Evolutionary conservation across 2,329 filamentous ascomycete species (phyloP).

Genomic region (Niveomyces coronatus): DNA sequence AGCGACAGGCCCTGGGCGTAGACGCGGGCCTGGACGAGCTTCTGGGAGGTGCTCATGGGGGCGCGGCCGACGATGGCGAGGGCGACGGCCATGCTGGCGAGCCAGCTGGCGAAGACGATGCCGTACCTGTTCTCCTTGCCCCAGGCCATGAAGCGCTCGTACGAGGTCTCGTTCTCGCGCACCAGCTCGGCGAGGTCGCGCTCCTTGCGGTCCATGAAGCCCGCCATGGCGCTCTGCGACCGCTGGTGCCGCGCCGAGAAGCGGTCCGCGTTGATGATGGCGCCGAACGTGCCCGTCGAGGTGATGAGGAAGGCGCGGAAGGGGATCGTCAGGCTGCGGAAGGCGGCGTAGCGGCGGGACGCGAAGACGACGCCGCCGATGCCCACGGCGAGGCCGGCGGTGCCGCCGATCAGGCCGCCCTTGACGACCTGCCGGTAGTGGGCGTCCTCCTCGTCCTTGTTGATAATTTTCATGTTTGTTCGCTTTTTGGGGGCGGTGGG

Average conservation of each 20-base stretch:
- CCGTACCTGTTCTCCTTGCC: slow-evolving; percentile 73
- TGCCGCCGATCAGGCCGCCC: slow-evolving; percentile 66
- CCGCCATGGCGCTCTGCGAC: slow-evolving; percentile 53
- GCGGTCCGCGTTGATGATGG: slow-evolving; percentile 83
- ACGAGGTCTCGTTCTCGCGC: slow-evolving; percentile 43
- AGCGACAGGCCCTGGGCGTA: slow-evolving; percentile 87
- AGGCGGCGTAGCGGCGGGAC: slow-evolving; percentile 60
- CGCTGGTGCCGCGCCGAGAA: slow-evolving; percentile 54
- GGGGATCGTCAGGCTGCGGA: slow-evolving; percentile 74
- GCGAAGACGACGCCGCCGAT: slow-evolving; percentile 57
- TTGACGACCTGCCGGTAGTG: slow-evolving; percentile 76
- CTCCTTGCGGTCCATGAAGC: slow-evolving; percentile 55
- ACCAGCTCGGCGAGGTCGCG: slow-evolving; percentile 44
- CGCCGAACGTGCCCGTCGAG: slow-evolving; percentile 70
- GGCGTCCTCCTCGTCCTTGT: slow-evolving; percentile 79
- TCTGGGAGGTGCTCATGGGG: slow-evolving; percentile 64
- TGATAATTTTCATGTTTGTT: slow-evolving; percentile 80
- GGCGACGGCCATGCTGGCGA: slow-evolving; percentile 66
- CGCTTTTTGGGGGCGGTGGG: not conserved
- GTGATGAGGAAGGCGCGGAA: slow-evolving; percentile 87
- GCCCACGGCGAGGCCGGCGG: slow-evolving; percentile 57
- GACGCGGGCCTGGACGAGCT: slow-evolving; percentile 87
- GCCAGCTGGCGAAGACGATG: slow-evolving; percentile 75
- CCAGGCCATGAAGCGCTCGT: slow-evolving; percentile 59
- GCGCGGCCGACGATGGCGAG: slow-evolving; percentile 69